Evolutionary conservation across 2,329 filamentous ascomycete genomes (phyloP).

Genomic region (Diaporthe citri): DNA sequence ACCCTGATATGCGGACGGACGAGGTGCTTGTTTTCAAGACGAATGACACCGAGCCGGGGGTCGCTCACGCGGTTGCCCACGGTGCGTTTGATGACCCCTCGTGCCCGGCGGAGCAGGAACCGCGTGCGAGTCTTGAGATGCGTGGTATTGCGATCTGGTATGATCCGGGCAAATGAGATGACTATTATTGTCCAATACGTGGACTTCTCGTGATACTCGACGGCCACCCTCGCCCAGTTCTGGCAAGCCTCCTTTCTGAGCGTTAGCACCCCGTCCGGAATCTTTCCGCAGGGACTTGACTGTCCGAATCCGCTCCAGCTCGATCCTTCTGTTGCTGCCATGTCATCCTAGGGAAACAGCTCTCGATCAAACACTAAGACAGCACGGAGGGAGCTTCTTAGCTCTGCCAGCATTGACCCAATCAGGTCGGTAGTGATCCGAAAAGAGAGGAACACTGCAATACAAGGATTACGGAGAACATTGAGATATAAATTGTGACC

Average conservation of each 20-base stretch:
- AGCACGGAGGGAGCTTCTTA: no score
- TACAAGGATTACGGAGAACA: no score
- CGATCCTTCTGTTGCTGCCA: not conserved
- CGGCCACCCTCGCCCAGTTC: no score
- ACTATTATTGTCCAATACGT: no score
- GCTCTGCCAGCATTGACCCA: no score
- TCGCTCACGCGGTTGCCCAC: constrained; percentile 10
- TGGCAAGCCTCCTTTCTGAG: no score
- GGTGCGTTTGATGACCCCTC: constrained; percentile 12
- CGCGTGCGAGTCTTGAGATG: constrained; percentile 11
- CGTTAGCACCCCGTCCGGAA: not conserved
- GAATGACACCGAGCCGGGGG: not conserved
- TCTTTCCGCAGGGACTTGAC: not conserved
- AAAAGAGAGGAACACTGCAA: no score
- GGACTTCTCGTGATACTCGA: no score
- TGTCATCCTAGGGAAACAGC: not conserved
- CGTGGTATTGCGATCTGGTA: constrained; percentile 50
- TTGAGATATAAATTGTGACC: no score
- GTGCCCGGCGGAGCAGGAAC: not conserved
- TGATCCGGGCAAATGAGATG: not conserved
- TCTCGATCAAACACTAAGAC: no score
- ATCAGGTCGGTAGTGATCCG: no score
- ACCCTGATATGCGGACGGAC: constrained; percentile 1
- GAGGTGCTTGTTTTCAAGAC: constrained; percentile 23
- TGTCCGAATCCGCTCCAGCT: not conserved